Conservation (phyloP, 495 filamentous ascomycete species). For the Zalerion maritima region DNA sequence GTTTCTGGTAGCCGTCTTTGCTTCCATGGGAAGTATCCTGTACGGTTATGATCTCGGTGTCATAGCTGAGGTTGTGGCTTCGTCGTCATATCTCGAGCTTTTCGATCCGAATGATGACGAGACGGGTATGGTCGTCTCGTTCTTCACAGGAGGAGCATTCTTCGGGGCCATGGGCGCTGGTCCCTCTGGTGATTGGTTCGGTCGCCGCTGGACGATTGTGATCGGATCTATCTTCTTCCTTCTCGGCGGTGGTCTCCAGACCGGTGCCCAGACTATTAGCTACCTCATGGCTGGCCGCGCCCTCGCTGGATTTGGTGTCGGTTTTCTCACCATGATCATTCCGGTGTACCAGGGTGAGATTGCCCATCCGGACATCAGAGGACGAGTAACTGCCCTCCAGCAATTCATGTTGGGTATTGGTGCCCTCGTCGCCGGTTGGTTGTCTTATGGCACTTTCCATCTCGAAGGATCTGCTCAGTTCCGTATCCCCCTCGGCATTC, state of each 20-base stretch:
- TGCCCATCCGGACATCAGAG: slow-evolving; percentile 33
- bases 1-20: slow-evolving; percentile 49
- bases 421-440: slow-evolving; percentile 30
- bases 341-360: slow-evolving; percentile 37
- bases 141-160: slow-evolving; percentile 53
- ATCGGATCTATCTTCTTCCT: slow-evolving; percentile 24
- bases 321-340: slow-evolving; percentile 35
- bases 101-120: slow-evolving; percentile 40
- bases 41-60: slow-evolving; percentile 43
- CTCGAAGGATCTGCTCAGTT: slow-evolving; percentile 29
- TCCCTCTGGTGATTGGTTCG: slow-evolving; percentile 25
- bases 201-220: slow-evolving; percentile 29
- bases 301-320: slow-evolving; percentile 30
- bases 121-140: slow-evolving; percentile 51
- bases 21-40: slow-evolving; percentile 45
- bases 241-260: slow-evolving; percentile 26
- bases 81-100: slow-evolving; percentile 30
- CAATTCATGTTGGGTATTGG: slow-evolving; percentile 50
- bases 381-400: slow-evolving; percentile 40
- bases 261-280: slow-evolving; percentile 17
- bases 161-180: slow-evolving; percentile 39
- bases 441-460: slow-evolving; percentile 26
- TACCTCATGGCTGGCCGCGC: slow-evolving; percentile 24
- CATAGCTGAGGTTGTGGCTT: slow-evolving; percentile 44
- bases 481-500: slow-evolving; percentile 42